phyloP scores from a whole-genome alignment of 2,329 filamentous ascomycete species.

The Furcasterigmium sp. region DNA sequence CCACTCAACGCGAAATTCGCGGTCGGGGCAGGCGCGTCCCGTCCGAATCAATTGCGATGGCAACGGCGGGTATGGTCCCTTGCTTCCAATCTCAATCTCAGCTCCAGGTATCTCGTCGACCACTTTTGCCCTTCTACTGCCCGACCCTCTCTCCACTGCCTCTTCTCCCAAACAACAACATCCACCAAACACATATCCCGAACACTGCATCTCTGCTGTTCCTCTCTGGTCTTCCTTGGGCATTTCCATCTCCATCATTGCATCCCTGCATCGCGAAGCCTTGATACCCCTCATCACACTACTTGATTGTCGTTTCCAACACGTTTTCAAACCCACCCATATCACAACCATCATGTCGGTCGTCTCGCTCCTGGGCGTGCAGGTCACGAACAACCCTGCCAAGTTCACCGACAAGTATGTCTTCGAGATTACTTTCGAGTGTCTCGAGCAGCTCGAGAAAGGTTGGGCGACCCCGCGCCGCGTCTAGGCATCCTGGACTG shows the following conservation, averaged over 20 bases:
- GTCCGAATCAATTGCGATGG: not conserved
- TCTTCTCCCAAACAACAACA: constrained; percentile 2
- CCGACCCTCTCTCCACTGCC: constrained; percentile 1
- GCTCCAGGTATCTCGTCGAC: constrained; percentile 3
- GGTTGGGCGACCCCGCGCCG: constrained; percentile 41
- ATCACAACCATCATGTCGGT: constrained; percentile 71
- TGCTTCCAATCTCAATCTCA: constrained; percentile 10
- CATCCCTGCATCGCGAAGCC: constrained; percentile 1
- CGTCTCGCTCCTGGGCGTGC: constrained; percentile 90
- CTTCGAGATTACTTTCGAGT: constrained; percentile 99
- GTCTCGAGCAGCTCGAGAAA: constrained; percentile 89
- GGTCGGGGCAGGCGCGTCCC: constrained; percentile 12
- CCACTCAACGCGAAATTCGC: constrained; percentile 15
- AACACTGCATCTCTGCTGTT: not conserved
- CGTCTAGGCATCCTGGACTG: not conserved
- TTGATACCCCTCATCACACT: constrained; percentile 2
- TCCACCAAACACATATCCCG: too few species aligned
- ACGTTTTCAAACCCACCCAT: constrained; percentile 4
- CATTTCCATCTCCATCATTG: constrained; percentile 2
- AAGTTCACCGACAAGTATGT: constrained; percentile 89
- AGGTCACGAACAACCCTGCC: constrained; percentile 95
- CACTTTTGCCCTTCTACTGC: constrained; percentile 1
- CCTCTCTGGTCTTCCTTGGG: constrained; percentile 2
- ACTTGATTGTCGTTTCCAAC: constrained; percentile 5
- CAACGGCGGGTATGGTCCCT: not conserved